These are phyloP conservation scores for Fusarium beomiforme DNA, from an alignment of 2,329 filamentous ascomycete species.

Conservation along the genomic window DNA sequence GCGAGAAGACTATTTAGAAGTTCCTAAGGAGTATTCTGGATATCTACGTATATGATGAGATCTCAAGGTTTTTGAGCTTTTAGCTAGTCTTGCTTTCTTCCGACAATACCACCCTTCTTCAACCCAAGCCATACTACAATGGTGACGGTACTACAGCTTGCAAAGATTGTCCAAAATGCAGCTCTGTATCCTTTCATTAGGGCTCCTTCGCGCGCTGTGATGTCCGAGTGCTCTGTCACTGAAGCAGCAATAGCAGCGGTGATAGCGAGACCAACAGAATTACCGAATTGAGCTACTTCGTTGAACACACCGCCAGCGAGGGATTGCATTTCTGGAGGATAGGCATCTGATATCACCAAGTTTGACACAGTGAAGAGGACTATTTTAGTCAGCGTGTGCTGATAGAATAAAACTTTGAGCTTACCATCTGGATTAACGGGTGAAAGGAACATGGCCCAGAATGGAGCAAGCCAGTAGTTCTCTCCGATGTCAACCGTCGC, in stretches of 20 bases:
- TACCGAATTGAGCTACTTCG: constrained; percentile 66
- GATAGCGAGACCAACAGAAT: constrained; percentile 61
- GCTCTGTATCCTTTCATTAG: constrained; percentile 63
- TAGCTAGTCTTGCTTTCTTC: constrained; percentile 54
- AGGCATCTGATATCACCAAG: constrained; percentile 64
- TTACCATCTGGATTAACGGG: constrained; percentile 56
- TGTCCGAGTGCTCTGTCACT: constrained; percentile 53
- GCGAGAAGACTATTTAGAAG: not conserved
- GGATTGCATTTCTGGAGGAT: constrained; percentile 63
- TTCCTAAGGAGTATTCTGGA: fast-evolving
- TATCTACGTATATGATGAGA: not conserved
- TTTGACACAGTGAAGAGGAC: constrained; percentile 66
- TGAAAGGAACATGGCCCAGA: constrained; percentile 56
- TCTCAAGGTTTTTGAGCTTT: fast-evolving
- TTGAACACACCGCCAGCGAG: constrained; percentile 70
- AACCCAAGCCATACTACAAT: constrained; percentile 52
- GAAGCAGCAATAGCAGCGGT: constrained; percentile 59
- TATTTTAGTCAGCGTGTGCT: not conserved
- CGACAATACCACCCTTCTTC: constrained; percentile 58
- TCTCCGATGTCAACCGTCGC: constrained; percentile 58
- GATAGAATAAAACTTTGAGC: not conserved
- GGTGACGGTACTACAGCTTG: constrained; percentile 49
- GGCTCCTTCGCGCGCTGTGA: constrained; percentile 41
- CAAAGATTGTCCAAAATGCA: constrained; percentile 64
- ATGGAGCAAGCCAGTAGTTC: constrained; percentile 61